A percentile compares a stretch with the other conserved stretches of the same genome.
Evolutionary conservation across 192 early-diverging fungal genomes (phyloP).

Genomic region (Phycomyces blakesleeanus): DNA sequence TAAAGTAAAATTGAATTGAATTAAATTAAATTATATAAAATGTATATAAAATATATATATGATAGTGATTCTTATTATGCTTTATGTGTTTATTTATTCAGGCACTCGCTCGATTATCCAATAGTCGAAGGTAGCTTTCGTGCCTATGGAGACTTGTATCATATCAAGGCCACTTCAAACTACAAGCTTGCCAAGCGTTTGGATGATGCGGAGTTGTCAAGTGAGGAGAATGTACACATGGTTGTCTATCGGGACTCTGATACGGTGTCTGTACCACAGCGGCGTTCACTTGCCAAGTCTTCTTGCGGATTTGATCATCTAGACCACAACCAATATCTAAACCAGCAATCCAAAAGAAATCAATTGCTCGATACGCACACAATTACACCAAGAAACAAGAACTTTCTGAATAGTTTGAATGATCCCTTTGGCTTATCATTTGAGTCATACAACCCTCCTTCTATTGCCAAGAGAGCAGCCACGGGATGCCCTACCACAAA

Average conservation of each 20-base stretch:
- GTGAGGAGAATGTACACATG: conserved; percentile 38
- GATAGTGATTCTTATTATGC: no score
- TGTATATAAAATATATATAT: no score
- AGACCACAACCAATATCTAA: not conserved
- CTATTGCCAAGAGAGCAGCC: conserved; percentile 9
- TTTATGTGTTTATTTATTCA: not conserved
- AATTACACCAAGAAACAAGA: not conserved
- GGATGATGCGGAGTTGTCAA: conserved; percentile 43
- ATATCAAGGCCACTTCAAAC: conserved; percentile 49
- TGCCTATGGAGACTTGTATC: conserved; percentile 48
- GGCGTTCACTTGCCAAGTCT: not conserved
- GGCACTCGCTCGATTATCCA: conserved; percentile 23
- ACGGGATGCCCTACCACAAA: conserved; percentile 26
- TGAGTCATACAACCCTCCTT: not conserved
- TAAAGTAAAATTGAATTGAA: conserved; percentile 19
- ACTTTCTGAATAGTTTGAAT: not conserved
- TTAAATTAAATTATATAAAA: not conserved
- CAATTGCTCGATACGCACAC: not conserved
- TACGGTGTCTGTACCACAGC: conserved; percentile 18
- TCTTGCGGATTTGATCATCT: conserved; percentile 17
- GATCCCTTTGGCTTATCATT: not conserved
- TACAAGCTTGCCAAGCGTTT: conserved; percentile 51
- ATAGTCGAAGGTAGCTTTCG: conserved; percentile 59
- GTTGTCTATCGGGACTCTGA: conserved; percentile 66
- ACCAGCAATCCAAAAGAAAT: not conserved